These are phyloP conservation scores for Jaapia argillacea DNA, from an alignment of 768 basidiomycete genomes.

Conservation along the genomic window DNA sequence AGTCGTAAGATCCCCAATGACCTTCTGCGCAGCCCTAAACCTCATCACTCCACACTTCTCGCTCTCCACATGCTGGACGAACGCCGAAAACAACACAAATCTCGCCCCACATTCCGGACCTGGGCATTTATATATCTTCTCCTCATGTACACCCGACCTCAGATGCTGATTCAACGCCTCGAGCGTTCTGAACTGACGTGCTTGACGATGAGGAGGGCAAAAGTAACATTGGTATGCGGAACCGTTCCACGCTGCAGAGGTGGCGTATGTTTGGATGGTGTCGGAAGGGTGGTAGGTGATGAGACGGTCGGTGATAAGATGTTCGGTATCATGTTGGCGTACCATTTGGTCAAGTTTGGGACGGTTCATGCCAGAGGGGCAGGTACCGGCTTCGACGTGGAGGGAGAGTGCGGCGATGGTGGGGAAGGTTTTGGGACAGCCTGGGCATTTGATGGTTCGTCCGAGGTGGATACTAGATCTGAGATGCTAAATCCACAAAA, in stretches of 20 bases:
- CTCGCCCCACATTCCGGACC: slow-evolving; percentile 33
- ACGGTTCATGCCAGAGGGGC: slow-evolving; percentile 38
- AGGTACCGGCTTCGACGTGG: slow-evolving; percentile 55
- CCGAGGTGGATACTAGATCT: slow-evolving; percentile 27
- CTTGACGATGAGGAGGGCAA: too few species aligned
- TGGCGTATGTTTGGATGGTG: slow-evolving; percentile 14
- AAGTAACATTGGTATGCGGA: slow-evolving; percentile 51
- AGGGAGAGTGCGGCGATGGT: slow-evolving; percentile 43
- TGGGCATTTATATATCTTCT: slow-evolving; percentile 45
- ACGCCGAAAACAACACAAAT: slow-evolving; percentile 43
- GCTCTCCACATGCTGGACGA: slow-evolving; percentile 61
- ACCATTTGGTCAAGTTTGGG: slow-evolving; percentile 29
- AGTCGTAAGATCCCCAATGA: neutral
- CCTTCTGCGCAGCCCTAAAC: slow-evolving; percentile 22
- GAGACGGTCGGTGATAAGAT: slow-evolving; percentile 45
- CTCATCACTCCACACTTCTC: slow-evolving; percentile 43
- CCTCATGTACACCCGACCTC: slow-evolving; percentile 47
- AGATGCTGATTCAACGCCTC: slow-evolving; percentile 49
- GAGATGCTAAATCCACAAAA: too few species aligned
- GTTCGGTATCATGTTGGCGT: slow-evolving; percentile 29
- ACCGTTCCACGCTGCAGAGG: slow-evolving; percentile 25
- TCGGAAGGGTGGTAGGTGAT: slow-evolving; percentile 27
- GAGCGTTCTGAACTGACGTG: slow-evolving; percentile 29
- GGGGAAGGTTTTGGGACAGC: slow-evolving; percentile 39
- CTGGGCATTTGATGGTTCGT: slow-evolving; percentile 23